Conservation (phyloP, 305 asterid species). For the Ilex paraguariensis region DNA sequence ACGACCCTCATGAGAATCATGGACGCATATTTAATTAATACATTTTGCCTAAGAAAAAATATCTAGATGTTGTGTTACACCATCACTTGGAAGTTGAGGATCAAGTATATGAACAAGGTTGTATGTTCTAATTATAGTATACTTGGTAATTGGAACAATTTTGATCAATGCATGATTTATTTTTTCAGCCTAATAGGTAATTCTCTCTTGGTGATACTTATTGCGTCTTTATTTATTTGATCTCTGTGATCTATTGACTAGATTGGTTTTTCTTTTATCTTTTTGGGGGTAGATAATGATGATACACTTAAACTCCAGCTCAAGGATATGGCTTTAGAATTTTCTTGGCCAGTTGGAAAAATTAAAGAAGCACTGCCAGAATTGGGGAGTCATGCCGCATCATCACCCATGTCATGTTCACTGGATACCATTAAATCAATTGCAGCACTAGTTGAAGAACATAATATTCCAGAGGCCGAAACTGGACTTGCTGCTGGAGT, state of each 20-base stretch:
- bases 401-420: constrained; percentile 72
- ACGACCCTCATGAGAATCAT: too few relatives aligned
- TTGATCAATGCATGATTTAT: neutral
- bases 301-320: constrained; percentile 64
- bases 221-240: constrained; percentile 9
- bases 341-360: constrained; percentile 82
- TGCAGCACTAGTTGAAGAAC: constrained; percentile 71
- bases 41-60: too few relatives aligned
- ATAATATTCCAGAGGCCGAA: constrained; percentile 60
- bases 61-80: too few relatives aligned
- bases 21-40: too few relatives aligned
- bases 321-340: constrained; percentile 75
- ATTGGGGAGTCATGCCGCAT: constrained; percentile 34
- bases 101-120: too few relatives aligned
- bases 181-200: too few relatives aligned
- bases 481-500: constrained; percentile 71
- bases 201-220: constrained; percentile 7
- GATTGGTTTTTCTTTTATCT: constrained; percentile 7
- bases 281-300: constrained; percentile 47
- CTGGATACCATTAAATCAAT: constrained; percentile 62
- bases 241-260: constrained; percentile 1
- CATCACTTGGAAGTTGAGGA: too few relatives aligned
- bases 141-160: neutral
- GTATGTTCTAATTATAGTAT: too few relatives aligned
- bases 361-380: constrained; percentile 70